Evolutionary conservation across 179 eudicot genomes (phyloP).

Genomic region (Gypsophila paniculata): DNA sequence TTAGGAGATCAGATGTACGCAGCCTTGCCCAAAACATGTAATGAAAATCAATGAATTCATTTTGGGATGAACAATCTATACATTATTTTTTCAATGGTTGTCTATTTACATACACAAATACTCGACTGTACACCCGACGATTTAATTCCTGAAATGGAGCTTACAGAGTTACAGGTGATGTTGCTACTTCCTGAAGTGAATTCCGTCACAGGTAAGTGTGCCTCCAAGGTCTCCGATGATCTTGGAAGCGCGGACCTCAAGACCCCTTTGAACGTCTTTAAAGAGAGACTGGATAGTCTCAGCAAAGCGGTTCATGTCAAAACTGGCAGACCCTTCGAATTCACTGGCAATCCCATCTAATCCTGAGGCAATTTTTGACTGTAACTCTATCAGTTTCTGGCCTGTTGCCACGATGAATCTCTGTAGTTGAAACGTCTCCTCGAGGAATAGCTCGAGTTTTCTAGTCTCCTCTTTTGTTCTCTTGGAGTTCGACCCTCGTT

Average conservation of each 20-base stretch:
- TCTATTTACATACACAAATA: slow-evolving; percentile 22
- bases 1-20: no score
- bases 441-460: slow-evolving; percentile 65
- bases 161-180: neutral
- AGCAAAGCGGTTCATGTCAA: slow-evolving; percentile 69
- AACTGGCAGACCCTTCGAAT: slow-evolving; percentile 39
- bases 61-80: neutral
- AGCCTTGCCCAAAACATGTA: no score
- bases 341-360: slow-evolving; percentile 38
- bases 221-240: slow-evolving; percentile 87
- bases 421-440: slow-evolving; percentile 92
- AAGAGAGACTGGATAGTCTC: slow-evolving; percentile 63
- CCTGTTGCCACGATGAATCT: slow-evolving; percentile 89
- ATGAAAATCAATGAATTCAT: neutral
- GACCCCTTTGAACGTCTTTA: slow-evolving; percentile 76
- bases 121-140: slow-evolving; percentile 19
- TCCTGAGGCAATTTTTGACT: slow-evolving; percentile 58
- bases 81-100: slow-evolving; percentile 14
- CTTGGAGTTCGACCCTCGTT: slow-evolving; percentile 29
- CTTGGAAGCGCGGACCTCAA: slow-evolving; percentile 71
- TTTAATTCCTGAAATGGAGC: neutral
- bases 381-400: slow-evolving; percentile 77
- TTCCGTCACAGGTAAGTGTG: slow-evolving; percentile 80
- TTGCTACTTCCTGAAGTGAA: slow-evolving; percentile 41
- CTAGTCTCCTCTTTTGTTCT: slow-evolving; percentile 61